Conservation (phyloP, 495 filamentous ascomycete species). For the Pseudomonodictys pantanalensis region DNA sequence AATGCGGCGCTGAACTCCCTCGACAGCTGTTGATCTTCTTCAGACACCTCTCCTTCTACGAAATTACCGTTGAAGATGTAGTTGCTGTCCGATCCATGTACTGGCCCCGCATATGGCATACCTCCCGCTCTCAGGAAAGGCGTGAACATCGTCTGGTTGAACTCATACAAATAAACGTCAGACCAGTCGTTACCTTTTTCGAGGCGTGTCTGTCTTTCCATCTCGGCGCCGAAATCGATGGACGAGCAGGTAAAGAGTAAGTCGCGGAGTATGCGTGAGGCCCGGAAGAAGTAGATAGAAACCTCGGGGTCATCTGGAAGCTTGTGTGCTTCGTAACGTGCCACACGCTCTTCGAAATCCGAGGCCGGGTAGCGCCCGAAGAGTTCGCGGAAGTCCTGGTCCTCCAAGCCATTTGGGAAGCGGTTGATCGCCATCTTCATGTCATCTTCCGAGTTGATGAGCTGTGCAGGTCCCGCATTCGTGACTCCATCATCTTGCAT, state of each 20-base stretch:
- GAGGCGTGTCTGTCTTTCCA: slow-evolving; percentile 9
- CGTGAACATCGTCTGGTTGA: slow-evolving; percentile 39
- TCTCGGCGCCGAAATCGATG: slow-evolving; percentile 35
- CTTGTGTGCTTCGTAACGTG: slow-evolving; percentile 27
- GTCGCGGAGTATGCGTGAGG: slow-evolving; percentile 36
- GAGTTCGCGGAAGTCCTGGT: slow-evolving; percentile 12
- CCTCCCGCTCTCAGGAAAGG: slow-evolving; percentile 27
- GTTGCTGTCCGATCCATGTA: slow-evolving; percentile 38
- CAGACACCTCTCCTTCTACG: slow-evolving; percentile 25
- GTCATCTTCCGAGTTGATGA: slow-evolving; percentile 2
- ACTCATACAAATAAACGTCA: slow-evolving; percentile 28
- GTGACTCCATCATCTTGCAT: slow-evolving; percentile 38
- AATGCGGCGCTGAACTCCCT: neutral
- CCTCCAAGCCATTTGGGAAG: neutral
- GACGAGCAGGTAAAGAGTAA: slow-evolving; percentile 39
- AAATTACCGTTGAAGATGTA: slow-evolving; percentile 39
- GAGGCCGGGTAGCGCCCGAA: slow-evolving; percentile 32
- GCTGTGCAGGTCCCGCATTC: slow-evolving; percentile 24
- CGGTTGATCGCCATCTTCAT: neutral
- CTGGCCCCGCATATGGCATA: slow-evolving; percentile 35
- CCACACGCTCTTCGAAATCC: slow-evolving; percentile 29
- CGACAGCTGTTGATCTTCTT: slow-evolving; percentile 29
- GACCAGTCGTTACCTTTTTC: neutral
- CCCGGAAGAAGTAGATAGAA: slow-evolving; percentile 36
- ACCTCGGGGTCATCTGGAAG: slow-evolving; percentile 20